Percentiles rank a stretch among this genome's conserved stretches.
phyloP scores from a whole-genome alignment of 345 rosid genomes.

The Cochlearia excelsa region DNA sequence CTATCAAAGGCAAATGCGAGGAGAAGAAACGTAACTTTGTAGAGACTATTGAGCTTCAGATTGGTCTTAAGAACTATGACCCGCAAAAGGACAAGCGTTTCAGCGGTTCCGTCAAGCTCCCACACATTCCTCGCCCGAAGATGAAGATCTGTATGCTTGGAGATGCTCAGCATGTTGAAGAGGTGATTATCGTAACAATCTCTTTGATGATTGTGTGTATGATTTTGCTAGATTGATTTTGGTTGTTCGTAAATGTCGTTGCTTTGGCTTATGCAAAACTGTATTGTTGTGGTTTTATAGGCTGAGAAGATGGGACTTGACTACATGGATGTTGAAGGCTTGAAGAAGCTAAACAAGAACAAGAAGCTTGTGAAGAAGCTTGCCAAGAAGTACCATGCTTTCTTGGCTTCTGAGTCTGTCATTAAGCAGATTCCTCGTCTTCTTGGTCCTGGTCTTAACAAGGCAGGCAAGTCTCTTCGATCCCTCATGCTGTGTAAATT shows the following conservation, averaged over 20 bases:
- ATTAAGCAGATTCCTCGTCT: too few species aligned
- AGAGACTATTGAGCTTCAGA: conserved; percentile 79
- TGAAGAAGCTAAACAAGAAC: conserved; percentile 48
- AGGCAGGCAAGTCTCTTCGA: too few species aligned
- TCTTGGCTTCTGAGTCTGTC: conserved; percentile 17
- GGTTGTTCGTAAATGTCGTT: not conserved
- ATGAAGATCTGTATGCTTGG: conserved; percentile 88
- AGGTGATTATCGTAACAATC: conserved; percentile 38
- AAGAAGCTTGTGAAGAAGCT: conserved; percentile 48
- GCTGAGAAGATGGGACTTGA: conserved; percentile 48
- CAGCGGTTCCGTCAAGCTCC: conserved; percentile 80
- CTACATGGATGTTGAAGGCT: conserved; percentile 43
- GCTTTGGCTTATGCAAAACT: not conserved
- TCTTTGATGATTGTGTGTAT: not conserved
- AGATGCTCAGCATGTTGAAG: conserved; percentile 84
- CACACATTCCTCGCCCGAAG: conserved; percentile 75
- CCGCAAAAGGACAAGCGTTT: conserved; percentile 68
- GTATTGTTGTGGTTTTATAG: conserved; percentile 7
- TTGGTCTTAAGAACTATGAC: conserved; percentile 42
- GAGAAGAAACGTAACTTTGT: conserved; percentile 63
- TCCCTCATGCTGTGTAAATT: too few species aligned
- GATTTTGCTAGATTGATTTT: too few species aligned
- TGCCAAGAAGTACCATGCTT: conserved; percentile 47
- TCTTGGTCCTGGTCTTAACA: too few species aligned
- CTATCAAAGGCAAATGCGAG: conserved; percentile 36